Evolutionary conservation across 805 yeast species (phyloP), one percentile per base, ranked within the genome.

Genomic region (Saturnispora halmiae): DNA sequence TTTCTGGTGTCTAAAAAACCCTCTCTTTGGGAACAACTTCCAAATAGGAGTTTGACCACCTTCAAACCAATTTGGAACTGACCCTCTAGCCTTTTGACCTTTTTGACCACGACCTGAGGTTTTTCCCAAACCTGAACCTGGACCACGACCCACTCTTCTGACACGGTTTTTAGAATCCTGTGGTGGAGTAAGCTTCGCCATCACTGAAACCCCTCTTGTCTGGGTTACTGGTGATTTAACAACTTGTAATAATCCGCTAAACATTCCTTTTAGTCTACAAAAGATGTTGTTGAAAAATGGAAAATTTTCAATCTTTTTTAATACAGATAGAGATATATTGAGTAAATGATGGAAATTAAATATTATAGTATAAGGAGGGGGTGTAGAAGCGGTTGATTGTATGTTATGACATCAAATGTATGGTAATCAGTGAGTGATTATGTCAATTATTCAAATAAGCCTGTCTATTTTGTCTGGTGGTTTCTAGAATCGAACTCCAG

Each of bases 11-110:
- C 85, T 75, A 52, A 73, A 77, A 66, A 87, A 87, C 7, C 97
- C 97, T 45, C 80, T 68, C 58, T 90, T 90, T 50, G 96, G 95
- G 63, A 85, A 78, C 50, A 82, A 66, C 61, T 82, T 74, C 61
- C 77, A 77, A 56, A 81, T 77, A 20, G 96, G 97, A 2, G 97
- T 92, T 60, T 92, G 98, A 59, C 98, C 97, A 76, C 98, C 98
- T 69, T 92, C 98, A 59, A 90, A 86, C 90, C 94, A 85, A 44
- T 82, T 75, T 42, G 87, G 90, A 24, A 90, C 90, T 31, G 79
- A 75, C 29, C 90, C 83, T 64, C 97, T 77, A 9, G 97, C 96
- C 66, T 90, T 90, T 61, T 90, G 97, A 76, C 98, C 98, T 66
- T 92, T 92, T 56, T 85, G 95, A 70, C 98, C 98, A 61, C 97